Conservation (phyloP, 140 eudicot species). For the Erigeron philadelphicus region DNA sequence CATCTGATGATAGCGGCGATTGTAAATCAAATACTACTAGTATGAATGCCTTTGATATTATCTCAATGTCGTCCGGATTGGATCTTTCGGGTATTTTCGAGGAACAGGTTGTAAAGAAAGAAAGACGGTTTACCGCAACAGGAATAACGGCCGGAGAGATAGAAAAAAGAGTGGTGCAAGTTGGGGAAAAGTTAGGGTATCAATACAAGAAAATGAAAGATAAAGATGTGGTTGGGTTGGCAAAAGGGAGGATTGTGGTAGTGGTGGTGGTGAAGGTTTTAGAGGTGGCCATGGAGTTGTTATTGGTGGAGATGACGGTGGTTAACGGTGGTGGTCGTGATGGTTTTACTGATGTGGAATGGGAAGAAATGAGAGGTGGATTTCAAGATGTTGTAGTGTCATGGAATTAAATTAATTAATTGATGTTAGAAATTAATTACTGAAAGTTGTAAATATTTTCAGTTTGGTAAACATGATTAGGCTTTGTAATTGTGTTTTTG, state of each 20-base stretch:
- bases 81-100: constrained; percentile 61
- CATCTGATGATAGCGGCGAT: background rate
- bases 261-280: constrained; percentile 38
- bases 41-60: constrained; percentile 75
- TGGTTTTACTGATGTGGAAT: constrained; percentile 47
- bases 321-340: constrained; percentile 36
- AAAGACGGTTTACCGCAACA: constrained; percentile 48
- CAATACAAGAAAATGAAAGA: constrained; percentile 38
- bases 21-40: background rate
- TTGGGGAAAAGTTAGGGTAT: constrained; percentile 52
- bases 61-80: constrained; percentile 67
- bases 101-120: constrained; percentile 30
- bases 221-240: constrained; percentile 37
- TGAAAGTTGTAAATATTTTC: constrained; percentile 23
- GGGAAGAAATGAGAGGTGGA: constrained; percentile 64
- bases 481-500: background rate
- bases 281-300: constrained; percentile 41
- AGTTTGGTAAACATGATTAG: background rate
- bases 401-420: constrained; percentile 28
- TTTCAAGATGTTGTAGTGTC: constrained; percentile 49
- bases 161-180: constrained; percentile 43
- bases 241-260: constrained; percentile 43
- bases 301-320: constrained; percentile 45
- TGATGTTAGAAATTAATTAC: constrained; percentile 2
- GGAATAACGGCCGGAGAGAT: constrained; percentile 33